phyloP scores from a whole-genome alignment of 805 yeast genomes.

The Candida glaebosa region DNA sequence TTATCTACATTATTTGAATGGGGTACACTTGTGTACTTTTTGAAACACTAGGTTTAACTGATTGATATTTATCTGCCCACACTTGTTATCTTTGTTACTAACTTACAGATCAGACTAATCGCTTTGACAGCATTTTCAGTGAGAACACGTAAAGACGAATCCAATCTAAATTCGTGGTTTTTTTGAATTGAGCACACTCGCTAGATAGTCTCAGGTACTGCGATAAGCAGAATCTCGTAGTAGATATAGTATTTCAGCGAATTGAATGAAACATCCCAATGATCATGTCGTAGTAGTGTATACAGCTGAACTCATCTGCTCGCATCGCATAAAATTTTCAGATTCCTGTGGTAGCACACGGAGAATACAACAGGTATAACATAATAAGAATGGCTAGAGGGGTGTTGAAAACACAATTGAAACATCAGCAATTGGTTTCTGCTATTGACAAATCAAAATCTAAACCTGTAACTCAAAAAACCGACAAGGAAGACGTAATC shows the following conservation, averaged over 20 bases:
- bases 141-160: too few relatives aligned
- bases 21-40: neutral
- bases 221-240: too few relatives aligned
- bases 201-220: too few relatives aligned
- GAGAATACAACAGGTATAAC: neutral
- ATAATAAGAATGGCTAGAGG: conserved; percentile 25
- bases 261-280: too few relatives aligned
- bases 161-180: neutral
- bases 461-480: conserved; percentile 16
- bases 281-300: neutral
- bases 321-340: conserved; percentile 5
- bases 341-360: neutral
- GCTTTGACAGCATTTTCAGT: too few relatives aligned
- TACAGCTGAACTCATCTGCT: neutral
- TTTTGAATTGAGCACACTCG: neutral
- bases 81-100: neutral
- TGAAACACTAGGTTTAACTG: conserved; percentile 2
- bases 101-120: neutral
- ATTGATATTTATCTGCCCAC: neutral
- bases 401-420: conserved; percentile 31
- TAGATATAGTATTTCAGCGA: too few relatives aligned
- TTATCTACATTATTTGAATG: conserved; percentile 5
- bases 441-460: conserved; percentile 21
- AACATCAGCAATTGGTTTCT: conserved; percentile 22
- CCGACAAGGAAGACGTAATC: conserved; percentile 9